Percentiles rank a stretch among this genome's conserved stretches.
Conservation (phyloP, 2,329 filamentous ascomycete species). For the Fusarium burgessii region DNA sequence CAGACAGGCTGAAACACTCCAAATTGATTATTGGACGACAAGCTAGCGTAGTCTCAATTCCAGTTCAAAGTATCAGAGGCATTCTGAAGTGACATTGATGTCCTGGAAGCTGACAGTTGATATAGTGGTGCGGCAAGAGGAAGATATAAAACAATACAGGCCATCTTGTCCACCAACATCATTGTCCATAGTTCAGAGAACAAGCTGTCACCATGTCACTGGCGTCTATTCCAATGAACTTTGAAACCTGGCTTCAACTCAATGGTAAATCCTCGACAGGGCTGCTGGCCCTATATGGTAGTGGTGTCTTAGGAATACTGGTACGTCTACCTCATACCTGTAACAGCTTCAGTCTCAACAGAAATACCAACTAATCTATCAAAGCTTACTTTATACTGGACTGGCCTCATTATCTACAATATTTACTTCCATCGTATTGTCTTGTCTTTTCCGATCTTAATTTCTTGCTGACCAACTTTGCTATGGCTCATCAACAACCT, state of each 20-base stretch:
- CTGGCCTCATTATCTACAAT: not conserved
- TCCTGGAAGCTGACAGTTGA: not conserved
- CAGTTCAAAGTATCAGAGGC: accelerated
- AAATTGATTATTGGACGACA: not conserved
- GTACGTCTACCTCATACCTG: not conserved
- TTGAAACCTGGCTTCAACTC: not conserved
- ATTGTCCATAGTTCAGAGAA: no score
- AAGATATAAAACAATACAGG: not conserved
- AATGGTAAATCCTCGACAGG: not conserved
- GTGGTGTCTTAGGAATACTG: not conserved
- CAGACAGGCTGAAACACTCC: not conserved
- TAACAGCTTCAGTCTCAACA: not conserved
- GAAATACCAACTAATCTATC: accelerated
- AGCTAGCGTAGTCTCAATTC: accelerated
- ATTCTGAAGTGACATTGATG: not conserved
- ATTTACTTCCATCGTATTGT: not conserved
- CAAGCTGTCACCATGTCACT: not conserved
- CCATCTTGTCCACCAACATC: not conserved
- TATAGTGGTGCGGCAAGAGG: not conserved
- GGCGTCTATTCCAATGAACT: not conserved
- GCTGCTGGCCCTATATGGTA: not conserved
- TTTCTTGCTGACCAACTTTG: not conserved
- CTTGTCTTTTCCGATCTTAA: not conserved
- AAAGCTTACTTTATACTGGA: not conserved
- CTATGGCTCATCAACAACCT: not conserved